These are phyloP conservation scores for Macadamia tetraphylla DNA, from an alignment of 164 flowering plant species.

Conservation along the genomic window DNA sequence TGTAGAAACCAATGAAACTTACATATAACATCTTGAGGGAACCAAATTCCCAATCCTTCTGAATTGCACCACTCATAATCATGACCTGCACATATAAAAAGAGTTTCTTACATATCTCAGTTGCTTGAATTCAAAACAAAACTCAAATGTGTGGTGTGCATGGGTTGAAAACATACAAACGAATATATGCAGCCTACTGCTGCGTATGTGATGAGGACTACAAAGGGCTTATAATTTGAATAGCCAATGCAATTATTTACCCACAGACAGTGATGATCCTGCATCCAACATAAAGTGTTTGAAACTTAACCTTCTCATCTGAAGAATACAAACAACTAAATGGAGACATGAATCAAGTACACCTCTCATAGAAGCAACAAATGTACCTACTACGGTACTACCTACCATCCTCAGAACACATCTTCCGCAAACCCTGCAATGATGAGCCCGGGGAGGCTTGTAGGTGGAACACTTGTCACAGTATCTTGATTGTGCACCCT, in stretches of 20 bases:
- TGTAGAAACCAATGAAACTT: conserved; percentile 20
- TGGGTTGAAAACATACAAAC: conserved; percentile 26
- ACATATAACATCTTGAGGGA: conserved; percentile 42
- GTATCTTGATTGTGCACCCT: conserved; percentile 25
- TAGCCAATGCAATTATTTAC: conserved; percentile 55
- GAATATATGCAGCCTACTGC: conserved; percentile 45
- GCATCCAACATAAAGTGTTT: conserved; percentile 14
- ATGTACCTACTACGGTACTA: conserved; percentile 6
- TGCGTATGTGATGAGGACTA: conserved; percentile 37
- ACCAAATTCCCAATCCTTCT: conserved; percentile 34
- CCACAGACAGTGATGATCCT: conserved; percentile 63
- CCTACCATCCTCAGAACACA: conserved; percentile 50
- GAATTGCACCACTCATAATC: conserved; percentile 25
- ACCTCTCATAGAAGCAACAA: neutral
- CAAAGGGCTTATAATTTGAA: conserved; percentile 42
- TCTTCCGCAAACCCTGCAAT: conserved; percentile 50
- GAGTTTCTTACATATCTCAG: neutral
- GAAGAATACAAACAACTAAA: neutral
- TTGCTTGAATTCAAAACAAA: neutral
- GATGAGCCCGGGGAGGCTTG: conserved; percentile 57
- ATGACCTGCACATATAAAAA: conserved; percentile 27
- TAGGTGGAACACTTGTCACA: conserved; percentile 57
- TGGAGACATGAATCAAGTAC: neutral
- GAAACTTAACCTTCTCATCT: conserved; percentile 1
- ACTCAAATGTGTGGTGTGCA: neutral